phyloP scores from a whole-genome alignment of 257 asterid species.

The Fraxinus americana region DNA sequence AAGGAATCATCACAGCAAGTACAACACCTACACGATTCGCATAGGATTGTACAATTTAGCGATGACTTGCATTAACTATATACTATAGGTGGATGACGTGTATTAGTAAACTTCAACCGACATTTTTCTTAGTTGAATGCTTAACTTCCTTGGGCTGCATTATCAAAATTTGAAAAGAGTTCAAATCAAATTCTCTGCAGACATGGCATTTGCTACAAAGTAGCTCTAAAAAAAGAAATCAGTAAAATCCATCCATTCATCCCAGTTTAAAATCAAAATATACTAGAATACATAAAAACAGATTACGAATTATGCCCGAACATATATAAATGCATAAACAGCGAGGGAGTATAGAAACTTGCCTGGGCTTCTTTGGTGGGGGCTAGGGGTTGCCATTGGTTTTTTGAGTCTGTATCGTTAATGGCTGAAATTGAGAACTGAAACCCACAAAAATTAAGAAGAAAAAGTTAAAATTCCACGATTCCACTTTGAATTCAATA shows the following conservation, averaged over 20 bases:
- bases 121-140: background rate
- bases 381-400: slow-evolving; percentile 86
- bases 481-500: background rate
- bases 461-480: background rate
- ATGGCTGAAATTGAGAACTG: slow-evolving; percentile 96
- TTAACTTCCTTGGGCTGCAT: background rate
- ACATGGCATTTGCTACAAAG: background rate
- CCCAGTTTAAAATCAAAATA: background rate
- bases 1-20: background rate
- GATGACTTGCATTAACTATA: background rate
- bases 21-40: background rate
- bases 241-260: slow-evolving; percentile 6
- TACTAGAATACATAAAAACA: slow-evolving; percentile 12
- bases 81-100: background rate
- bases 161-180: background rate
- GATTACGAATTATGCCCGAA: slow-evolving; percentile 15
- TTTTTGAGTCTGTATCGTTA: slow-evolving; percentile 75
- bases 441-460: slow-evolving; percentile 25
- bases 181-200: slow-evolving; percentile 10
- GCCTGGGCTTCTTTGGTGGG: slow-evolving; percentile 99
- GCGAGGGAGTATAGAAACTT: slow-evolving; percentile 23
- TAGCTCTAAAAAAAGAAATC: background rate
- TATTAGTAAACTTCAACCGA: background rate
- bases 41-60: background rate
- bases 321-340: slow-evolving; percentile 6